These are phyloP conservation scores for Pichia manshurica DNA, from an alignment of 805 yeast genomes.

Conservation along the genomic window DNA sequence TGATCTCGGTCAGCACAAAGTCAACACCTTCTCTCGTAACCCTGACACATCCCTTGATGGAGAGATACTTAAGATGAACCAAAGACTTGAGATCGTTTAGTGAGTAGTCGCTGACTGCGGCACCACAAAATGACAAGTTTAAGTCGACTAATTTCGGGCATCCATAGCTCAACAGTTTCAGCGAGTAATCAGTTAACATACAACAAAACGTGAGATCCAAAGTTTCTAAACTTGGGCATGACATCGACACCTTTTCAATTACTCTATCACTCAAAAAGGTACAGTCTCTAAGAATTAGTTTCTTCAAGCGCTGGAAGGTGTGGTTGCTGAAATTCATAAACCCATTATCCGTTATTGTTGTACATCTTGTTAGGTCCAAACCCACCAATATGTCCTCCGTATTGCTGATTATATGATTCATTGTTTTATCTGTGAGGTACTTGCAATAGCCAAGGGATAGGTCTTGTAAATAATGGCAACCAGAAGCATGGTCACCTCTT, in stretches of 20 bases:
- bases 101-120: constrained; percentile 72
- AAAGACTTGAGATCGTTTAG: constrained; percentile 55
- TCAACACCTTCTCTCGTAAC: constrained; percentile 77
- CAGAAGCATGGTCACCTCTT: constrained; percentile 31
- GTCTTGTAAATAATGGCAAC: constrained; percentile 53
- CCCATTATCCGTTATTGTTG: constrained; percentile 72
- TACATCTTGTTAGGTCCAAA: constrained; percentile 66
- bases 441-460: constrained; percentile 70
- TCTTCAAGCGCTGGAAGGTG: constrained; percentile 47
- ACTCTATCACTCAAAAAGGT: constrained; percentile 66
- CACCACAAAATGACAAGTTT: constrained; percentile 69
- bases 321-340: constrained; percentile 59
- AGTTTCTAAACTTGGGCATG: constrained; percentile 51
- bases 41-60: constrained; percentile 64
- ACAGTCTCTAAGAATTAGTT: constrained; percentile 60
- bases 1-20: constrained; percentile 52
- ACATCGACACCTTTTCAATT: constrained; percentile 52
- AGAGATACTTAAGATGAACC: constrained; percentile 41
- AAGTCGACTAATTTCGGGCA: constrained; percentile 49
- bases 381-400: constrained; percentile 50
- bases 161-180: constrained; percentile 63
- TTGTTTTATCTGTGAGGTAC: constrained; percentile 61
- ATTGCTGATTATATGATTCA: constrained; percentile 55
- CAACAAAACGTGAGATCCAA: constrained; percentile 71
- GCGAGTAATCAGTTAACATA: constrained; percentile 61